These are phyloP conservation scores for Primulina eburnea DNA, from an alignment of 257 asterid genomes.

Conservation along the genomic window DNA sequence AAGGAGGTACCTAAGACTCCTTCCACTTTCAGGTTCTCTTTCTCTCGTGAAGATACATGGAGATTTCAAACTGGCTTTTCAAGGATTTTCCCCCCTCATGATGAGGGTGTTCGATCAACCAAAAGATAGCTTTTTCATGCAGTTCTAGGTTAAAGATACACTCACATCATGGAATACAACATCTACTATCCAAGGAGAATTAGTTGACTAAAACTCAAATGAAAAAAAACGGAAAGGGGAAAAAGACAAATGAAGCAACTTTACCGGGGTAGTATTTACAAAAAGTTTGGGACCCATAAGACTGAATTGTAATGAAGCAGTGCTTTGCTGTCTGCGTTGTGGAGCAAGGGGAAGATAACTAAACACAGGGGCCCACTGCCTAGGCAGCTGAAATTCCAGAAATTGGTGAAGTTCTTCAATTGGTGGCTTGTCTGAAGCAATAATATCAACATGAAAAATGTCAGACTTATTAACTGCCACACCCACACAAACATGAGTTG, in stretches of 20 bases:
- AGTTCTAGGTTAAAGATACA: conserved; percentile 17
- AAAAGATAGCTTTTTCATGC: conserved; percentile 5
- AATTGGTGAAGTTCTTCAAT: conserved; percentile 97
- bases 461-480: conserved; percentile 2
- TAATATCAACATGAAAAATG: conserved; percentile 13
- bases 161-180: conserved; percentile 6
- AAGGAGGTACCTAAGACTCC: too few species aligned
- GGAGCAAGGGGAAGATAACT: conserved; percentile 98
- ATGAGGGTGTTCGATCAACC: background rate
- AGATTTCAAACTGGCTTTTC: too few species aligned
- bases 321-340: conserved; percentile 69
- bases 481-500: background rate
- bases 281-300: conserved; percentile 89
- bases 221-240: background rate
- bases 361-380: conserved; percentile 99
- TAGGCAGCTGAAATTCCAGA: conserved; percentile 94
- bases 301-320: conserved; percentile 87
- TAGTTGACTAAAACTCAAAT: conserved; percentile 19
- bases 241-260: conserved; percentile 21
- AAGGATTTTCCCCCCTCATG: too few species aligned
- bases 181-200: conserved; percentile 5
- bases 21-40: too few species aligned
- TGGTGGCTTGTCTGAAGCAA: conserved; percentile 90
- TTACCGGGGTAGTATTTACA: conserved; percentile 70
- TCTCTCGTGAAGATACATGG: too few species aligned